Conservation (phyloP, 306 rosid genomes). For the Vicia villosa region DNA sequence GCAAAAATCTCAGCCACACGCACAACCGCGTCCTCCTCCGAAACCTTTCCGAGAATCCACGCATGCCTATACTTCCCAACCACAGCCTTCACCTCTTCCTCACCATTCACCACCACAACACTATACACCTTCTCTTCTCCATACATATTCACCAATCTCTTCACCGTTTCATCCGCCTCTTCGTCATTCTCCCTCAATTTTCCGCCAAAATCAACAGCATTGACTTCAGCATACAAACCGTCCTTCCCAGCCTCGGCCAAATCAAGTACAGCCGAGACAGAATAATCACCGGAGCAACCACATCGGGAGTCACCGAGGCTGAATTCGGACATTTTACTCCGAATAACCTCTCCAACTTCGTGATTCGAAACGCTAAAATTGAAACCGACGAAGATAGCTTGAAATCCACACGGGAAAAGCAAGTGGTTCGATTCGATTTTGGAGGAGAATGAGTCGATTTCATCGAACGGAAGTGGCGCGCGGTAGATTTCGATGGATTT, state of each 20-base stretch:
- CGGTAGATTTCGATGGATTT: conserved; percentile 92
- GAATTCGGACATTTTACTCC: conserved; percentile 47
- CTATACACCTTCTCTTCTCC: conserved; percentile 60
- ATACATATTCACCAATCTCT: conserved; percentile 35
- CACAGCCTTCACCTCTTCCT: conserved; percentile 56
- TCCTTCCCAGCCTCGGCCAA: too few relatives aligned
- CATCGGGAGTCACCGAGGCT: conserved; percentile 48
- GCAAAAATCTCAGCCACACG: conserved; percentile 74
- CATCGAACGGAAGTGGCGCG: conserved; percentile 78
- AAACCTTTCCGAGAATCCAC: conserved; percentile 67
- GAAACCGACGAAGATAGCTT: conserved; percentile 69
- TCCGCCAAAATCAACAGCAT: conserved; percentile 42
- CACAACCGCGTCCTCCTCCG: conserved; percentile 55
- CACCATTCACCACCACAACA: conserved; percentile 68
- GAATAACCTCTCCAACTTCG: conserved; percentile 48
- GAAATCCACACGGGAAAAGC: conserved; percentile 75
- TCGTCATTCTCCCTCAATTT: conserved; percentile 49
- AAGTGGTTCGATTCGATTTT: conserved; percentile 61
- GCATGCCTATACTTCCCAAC: conserved; percentile 88
- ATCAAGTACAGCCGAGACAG: conserved; percentile 41
- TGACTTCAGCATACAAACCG: neutral
- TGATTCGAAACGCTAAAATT: conserved; percentile 36
- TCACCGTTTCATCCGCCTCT: conserved; percentile 64
- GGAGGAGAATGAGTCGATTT: conserved; percentile 66
- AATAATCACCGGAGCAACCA: conserved; percentile 48